Conservation (phyloP, 257 asterid species). For the Fraxinus anomala region DNA sequence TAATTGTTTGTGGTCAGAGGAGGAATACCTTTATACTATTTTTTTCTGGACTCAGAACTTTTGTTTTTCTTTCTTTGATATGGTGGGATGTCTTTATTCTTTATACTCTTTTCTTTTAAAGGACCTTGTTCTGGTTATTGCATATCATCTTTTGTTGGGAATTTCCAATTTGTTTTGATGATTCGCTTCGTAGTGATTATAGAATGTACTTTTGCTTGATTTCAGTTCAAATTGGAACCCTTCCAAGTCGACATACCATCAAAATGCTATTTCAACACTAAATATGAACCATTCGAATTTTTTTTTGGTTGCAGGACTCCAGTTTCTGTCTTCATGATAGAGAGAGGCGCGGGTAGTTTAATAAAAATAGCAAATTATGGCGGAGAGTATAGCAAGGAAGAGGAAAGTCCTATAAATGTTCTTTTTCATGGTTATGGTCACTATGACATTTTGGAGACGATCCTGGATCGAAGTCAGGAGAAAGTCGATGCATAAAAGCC, state of each 20-base stretch:
- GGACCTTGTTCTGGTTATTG: background rate
- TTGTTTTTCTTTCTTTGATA: background rate
- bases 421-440: slow-evolving; percentile 89
- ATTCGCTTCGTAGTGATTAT: background rate
- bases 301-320: slow-evolving; percentile 59
- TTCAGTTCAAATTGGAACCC: background rate
- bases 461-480: slow-evolving; percentile 27
- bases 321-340: slow-evolving; percentile 66
- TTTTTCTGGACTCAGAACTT: background rate
- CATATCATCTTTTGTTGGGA: background rate
- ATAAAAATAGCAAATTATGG: slow-evolving; percentile 70
- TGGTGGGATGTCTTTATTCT: background rate
- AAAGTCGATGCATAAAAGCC: slow-evolving; percentile 31
- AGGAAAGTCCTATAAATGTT: slow-evolving; percentile 50
- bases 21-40: background rate
- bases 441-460: slow-evolving; percentile 67
- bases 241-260: background rate
- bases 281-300: background rate
- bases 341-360: slow-evolving; percentile 47
- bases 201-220: background rate
- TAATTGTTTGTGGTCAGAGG: background rate
- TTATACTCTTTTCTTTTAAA: background rate
- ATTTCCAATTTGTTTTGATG: background rate
- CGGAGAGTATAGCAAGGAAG: slow-evolving; percentile 57
- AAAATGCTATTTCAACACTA: background rate